phyloP scores from a whole-genome alignment of 1,284 basidiomycete species.

The Anthracocystis walkeri region DNA sequence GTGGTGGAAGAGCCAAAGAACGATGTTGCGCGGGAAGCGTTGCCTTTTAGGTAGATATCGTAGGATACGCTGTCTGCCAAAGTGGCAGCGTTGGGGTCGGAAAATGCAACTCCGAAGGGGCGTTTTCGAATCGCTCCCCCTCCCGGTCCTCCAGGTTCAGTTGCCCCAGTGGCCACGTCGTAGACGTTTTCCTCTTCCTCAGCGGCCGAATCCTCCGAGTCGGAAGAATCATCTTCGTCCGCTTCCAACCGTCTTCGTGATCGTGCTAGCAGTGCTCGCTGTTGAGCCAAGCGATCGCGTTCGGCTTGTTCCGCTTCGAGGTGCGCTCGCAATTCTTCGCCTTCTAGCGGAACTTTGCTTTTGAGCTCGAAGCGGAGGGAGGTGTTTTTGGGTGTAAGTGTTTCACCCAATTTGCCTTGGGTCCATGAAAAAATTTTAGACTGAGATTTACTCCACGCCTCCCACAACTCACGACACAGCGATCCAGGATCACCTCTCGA shows the following conservation, averaged over 20 bases:
- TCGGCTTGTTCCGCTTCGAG: constrained; percentile 81
- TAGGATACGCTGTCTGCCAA: constrained; percentile 76
- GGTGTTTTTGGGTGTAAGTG: constrained; percentile 71
- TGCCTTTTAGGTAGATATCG: constrained; percentile 98
- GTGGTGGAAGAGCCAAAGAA: constrained; percentile 77
- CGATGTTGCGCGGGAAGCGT: constrained; percentile 79
- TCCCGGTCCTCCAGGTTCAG: constrained; percentile 16
- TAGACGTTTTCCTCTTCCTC: constrained; percentile 74
- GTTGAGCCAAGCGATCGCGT: constrained; percentile 88
- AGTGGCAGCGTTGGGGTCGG: constrained; percentile 71
- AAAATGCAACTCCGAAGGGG: constrained; percentile 33
- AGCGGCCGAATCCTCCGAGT: constrained; percentile 71
- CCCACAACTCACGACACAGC: constrained; percentile 82
- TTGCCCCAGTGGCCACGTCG: constrained; percentile 28
- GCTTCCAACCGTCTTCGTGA: constrained; percentile 90
- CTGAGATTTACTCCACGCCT: constrained; percentile 86
- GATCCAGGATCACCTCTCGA: constrained; percentile 79
- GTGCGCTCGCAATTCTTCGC: constrained; percentile 82
- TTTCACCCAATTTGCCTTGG: constrained; percentile 85
- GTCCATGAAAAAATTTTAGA: constrained; percentile 82
- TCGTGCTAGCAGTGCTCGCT: constrained; percentile 81
- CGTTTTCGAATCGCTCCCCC: constrained; percentile 27
- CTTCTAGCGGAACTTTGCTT: constrained; percentile 78
- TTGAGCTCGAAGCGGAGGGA: constrained; percentile 76
- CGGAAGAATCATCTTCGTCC: constrained; percentile 71